A percentile compares a stretch with the other conserved stretches of the same genome.
phyloP scores from a whole-genome alignment of 306 rosid genomes.

The Cucumis sativus region Cucumber_9930_V3 NC_026660.2:19579501-19580000 shows the following conservation, averaged over 20 bases:
- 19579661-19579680: constrained; percentile 58
- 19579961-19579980: constrained; percentile 42
- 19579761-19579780: constrained; percentile 89
- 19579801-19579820: constrained; percentile 48
- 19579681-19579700: constrained; percentile 58
- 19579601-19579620: constrained; percentile 77
- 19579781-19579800: constrained; percentile 63
- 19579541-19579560: constrained; percentile 57
- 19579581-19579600: constrained; percentile 98
- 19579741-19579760: constrained; percentile 84
- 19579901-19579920: constrained; percentile 85
- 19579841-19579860: constrained; percentile 10
- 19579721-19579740: constrained; percentile 76
- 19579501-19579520: background rate
- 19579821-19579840: constrained; percentile 18
- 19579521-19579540: constrained; percentile 35
- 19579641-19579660: constrained; percentile 74
- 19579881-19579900: constrained; percentile 1
- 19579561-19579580: constrained; percentile 80
- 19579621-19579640: constrained; percentile 72
- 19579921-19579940: constrained; percentile 70
- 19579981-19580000: background rate
- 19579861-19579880: constrained; percentile 7
- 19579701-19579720: constrained; percentile 76
- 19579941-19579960: constrained; percentile 92